Evolutionary conservation across 2,329 filamentous ascomycete species (phyloP).

Genomic region (Pseudogymnoascus sp.): DNA sequence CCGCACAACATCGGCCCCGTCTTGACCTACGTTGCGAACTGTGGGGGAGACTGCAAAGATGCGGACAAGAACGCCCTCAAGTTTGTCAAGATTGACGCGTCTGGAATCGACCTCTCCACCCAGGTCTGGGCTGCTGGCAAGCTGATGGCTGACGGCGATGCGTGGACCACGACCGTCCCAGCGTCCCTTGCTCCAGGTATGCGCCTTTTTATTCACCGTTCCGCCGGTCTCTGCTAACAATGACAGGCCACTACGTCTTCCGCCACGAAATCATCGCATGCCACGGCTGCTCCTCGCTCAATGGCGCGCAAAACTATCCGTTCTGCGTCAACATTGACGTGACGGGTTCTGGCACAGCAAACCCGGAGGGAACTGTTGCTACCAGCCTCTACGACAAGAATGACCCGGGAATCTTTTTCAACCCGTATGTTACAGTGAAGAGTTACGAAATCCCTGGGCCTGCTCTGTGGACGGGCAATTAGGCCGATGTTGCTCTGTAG

Average conservation of each 20-base stretch:
- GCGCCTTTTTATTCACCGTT: constrained; percentile 7
- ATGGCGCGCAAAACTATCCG: constrained; percentile 36
- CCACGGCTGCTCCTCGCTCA: constrained; percentile 27
- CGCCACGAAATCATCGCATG: constrained; percentile 38
- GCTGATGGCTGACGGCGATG: neutral
- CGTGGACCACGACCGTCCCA: constrained; percentile 3
- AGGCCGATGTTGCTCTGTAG: neutral
- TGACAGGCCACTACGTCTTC: constrained; percentile 30
- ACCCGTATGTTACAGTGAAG: constrained; percentile 17
- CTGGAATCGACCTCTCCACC: neutral
- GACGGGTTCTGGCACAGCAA: constrained; percentile 25
- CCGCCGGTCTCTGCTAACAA: constrained; percentile 18
- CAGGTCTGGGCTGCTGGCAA: constrained; percentile 7
- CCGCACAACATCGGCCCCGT: constrained; percentile 47
- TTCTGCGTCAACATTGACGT: constrained; percentile 36
- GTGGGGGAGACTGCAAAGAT: constrained; percentile 32
- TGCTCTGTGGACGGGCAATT: constrained; percentile 15
- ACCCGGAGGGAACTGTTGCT: constrained; percentile 21
- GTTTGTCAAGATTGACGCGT: constrained; percentile 3
- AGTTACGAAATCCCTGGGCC: constrained; percentile 20
- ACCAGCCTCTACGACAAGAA: constrained; percentile 19
- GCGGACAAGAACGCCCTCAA: constrained; percentile 30
- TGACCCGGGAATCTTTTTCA: constrained; percentile 28
- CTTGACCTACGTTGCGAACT: constrained; percentile 26
- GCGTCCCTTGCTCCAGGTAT: neutral